Evolutionary conservation across 495 filamentous ascomycete genomes (phyloP).

Genomic region (Acidomyces sp.): DNA sequence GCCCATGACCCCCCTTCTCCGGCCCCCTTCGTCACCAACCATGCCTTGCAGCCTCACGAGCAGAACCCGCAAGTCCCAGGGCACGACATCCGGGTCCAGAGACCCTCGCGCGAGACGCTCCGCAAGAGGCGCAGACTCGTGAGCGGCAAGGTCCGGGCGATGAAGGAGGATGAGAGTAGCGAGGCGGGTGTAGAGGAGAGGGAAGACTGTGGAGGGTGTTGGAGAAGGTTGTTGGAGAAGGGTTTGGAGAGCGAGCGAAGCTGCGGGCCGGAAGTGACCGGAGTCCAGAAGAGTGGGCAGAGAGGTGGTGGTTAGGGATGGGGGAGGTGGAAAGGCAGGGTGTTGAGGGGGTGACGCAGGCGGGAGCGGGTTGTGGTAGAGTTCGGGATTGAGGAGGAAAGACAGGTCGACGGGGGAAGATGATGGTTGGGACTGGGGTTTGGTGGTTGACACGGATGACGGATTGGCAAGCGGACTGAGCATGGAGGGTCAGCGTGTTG

Average conservation of each 20-base stretch:
- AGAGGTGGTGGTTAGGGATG: too few species aligned
- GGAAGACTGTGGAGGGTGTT: constrained; percentile 54
- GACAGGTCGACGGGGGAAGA: too few species aligned
- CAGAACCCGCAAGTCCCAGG: constrained; percentile 77
- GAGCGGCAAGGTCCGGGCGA: constrained; percentile 57
- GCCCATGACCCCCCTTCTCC: constrained; percentile 72
- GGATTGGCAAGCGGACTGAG: too few species aligned
- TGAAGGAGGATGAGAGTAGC: constrained; percentile 66
- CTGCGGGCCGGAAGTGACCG: constrained; percentile 58
- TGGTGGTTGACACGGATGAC: too few species aligned
- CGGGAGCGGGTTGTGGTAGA: too few species aligned
- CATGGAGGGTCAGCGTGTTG: too few species aligned
- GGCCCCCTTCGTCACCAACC: constrained; percentile 58
- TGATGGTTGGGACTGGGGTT: too few species aligned
- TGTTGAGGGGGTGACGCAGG: too few species aligned
- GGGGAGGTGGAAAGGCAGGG: too few species aligned
- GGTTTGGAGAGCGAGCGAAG: constrained; percentile 57
- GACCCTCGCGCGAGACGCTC: constrained; percentile 50
- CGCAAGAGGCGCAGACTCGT: constrained; percentile 72
- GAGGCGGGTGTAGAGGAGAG: constrained; percentile 67
- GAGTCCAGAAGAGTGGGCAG: constrained; percentile 39
- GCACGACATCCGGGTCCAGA: constrained; percentile 33
- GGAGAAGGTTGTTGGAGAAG: constrained; percentile 32
- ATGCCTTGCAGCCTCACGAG: constrained; percentile 72
- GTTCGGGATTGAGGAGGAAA: too few species aligned